Evolutionary conservation across 352 stramenopile species (phyloP), one percentile per base, ranked within the genome.

Genomic region (Globisporangium camurandrum): DNA sequence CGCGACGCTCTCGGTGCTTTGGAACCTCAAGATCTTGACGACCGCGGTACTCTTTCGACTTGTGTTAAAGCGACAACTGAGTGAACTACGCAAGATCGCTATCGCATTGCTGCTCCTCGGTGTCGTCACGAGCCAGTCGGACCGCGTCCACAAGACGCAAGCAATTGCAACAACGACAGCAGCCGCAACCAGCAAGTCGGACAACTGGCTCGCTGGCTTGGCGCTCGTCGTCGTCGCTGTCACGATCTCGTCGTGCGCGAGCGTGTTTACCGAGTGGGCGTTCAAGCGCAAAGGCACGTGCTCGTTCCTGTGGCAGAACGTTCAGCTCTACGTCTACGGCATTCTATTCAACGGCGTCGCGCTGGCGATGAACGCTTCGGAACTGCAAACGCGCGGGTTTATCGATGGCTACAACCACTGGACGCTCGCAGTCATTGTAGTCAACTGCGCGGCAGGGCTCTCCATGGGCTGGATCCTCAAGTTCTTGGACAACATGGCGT

Each of bases 401-500:
- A 89, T 94, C 46, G 54, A 79, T 42, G 83, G 74, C 42, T 94
- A 92, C 66, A 92, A 77, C 52, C 54, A 62, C 14, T 94, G 80
- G 80, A 91, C 80, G n/a, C 34, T 78, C 28, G 72, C 77, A 2
- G 80, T 90, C 37, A 74, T 94, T 31, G 59, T 71, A 7, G 75
- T 91, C 37, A 85, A 92, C 62, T 87, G 71, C 36, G 59, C 86
- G 36, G 76, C 63, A 28, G 83, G 83, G 33, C 79, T 94, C 48
- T 78, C 63, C 34, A 84, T 92, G 65, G 80, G 75, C 39, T 67
- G 84, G 27, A 87, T 94, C 46, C 66, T 94, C 51, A 92, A 92
- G 61, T 94, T 80, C 54, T 46, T 94, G n/a, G 83, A 94, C 77
- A 94, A 94, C 58, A 94, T 94, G n/a, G 83, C 79, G 31, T 86